Conservation (phyloP, 768 basidiomycete species). For the Termitomyces sp. region DNA sequence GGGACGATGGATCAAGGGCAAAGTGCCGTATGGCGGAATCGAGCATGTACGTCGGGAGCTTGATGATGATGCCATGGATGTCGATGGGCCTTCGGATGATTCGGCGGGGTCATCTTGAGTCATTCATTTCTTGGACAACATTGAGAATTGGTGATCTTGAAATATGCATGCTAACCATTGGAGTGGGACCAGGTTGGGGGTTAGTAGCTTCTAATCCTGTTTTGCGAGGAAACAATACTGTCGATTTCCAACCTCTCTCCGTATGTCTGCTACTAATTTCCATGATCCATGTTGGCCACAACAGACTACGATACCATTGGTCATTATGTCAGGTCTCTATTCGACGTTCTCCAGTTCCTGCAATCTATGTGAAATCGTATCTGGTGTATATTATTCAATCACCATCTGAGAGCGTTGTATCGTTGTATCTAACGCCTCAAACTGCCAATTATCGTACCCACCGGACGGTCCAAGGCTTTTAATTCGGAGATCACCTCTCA, state of each 20-base stretch:
- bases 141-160: too few relatives aligned
- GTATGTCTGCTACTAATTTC: conserved; percentile 7
- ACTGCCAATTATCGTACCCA: conserved; percentile 1
- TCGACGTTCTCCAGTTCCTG: conserved; percentile 1
- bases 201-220: too few relatives aligned
- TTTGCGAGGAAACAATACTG: too few relatives aligned
- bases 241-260: too few relatives aligned
- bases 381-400: not conserved
- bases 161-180: too few relatives aligned
- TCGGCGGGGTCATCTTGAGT: conserved; percentile 20
- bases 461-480: not conserved
- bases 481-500: not conserved
- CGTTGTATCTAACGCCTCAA: conserved; percentile 6
- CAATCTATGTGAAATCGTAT: not conserved
- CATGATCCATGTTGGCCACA: conserved; percentile 4
- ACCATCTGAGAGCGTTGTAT: conserved; percentile 9
- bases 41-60: conserved; percentile 59
- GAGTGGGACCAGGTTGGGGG: too few relatives aligned
- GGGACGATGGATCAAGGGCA: conserved; percentile 71
- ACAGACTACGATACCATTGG: conserved; percentile 3
- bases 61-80: conserved; percentile 42
- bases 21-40: conserved; percentile 65
- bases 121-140: too few relatives aligned
- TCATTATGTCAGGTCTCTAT: conserved; percentile 1
- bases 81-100: conserved; percentile 32